Evolutionary conservation across 768 basidiomycete species (phyloP), one percentile per base, ranked within the genome.

Genomic region (Candolleomyces aberdarensis): DNA sequence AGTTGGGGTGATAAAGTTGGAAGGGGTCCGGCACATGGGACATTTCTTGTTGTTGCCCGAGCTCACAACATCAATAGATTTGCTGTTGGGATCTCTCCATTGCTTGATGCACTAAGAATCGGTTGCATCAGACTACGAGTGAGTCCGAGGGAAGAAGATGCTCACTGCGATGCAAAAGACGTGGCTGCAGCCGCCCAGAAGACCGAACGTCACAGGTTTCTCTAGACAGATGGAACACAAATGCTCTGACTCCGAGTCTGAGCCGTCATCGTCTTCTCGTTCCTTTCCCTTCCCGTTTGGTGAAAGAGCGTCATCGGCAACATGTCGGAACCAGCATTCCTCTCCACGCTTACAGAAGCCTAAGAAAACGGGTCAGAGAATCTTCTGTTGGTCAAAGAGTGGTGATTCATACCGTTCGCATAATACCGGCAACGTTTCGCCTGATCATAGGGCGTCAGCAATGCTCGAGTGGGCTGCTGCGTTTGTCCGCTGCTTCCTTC

Each of bases 271-370:
- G 22, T 13, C 19, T n/a, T n/a, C 59, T 39, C 26, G 46, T n/a
- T 40, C 32, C 39, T 57, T 57, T 48, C 49, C 56, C 20, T 66
- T 63, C 40, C 63, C 62, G n/a, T 59, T 56, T 36, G 59, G 56
- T 20, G 52, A 66, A n/a, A 54, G 50, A 26, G 65, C 56, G 48
- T 67, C 70, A 31, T 75, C 66, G 47, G 60, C 48, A 56, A 72
- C 76, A 67, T 94, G 91, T 36, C 75, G 70, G 72, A 92, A 94
- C 92, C 91, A 92, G 69, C 92, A 94, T 39, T 74, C 71, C 49
- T 83, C 83, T 13, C 88, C 91, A 36, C 83, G 77, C 63, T 80
- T 84, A 68, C 92, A 93, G 70, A 81, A 89, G 0, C 92, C 91
- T 90, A 58, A 51, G 29, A 22, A 31, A 10, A 26, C 61, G 32